Percentiles rank a stretch among this genome's conserved stretches.
These are phyloP conservation scores for Stachybotrys chlorohalonatus DNA, from an alignment of 2,329 filamentous ascomycete genomes.

Conservation along the genomic window DNA sequence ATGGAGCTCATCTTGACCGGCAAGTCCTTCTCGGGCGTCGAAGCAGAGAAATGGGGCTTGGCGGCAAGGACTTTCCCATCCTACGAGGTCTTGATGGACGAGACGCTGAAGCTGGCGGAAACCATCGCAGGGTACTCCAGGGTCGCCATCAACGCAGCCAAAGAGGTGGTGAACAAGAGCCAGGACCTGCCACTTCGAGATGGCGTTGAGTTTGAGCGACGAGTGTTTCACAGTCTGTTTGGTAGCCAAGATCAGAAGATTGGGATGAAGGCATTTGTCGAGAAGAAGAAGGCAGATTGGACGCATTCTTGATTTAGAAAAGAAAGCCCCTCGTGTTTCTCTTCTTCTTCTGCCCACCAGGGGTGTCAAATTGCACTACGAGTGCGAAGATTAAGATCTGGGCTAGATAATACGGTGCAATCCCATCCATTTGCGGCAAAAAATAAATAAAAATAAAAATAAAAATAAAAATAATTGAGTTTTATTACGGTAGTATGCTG, in stretches of 20 bases:
- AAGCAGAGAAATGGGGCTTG: slow-evolving; percentile 86
- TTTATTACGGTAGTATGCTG: not conserved
- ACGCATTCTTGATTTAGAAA: slow-evolving; percentile 53
- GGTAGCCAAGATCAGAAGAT: slow-evolving; percentile 96
- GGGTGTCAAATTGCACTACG: not conserved
- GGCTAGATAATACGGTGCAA: not conserved
- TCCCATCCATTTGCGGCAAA: no score
- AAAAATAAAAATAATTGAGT: no score
- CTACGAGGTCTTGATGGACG: slow-evolving; percentile 74
- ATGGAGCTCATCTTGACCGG: slow-evolving; percentile 92
- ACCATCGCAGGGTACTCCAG: slow-evolving; percentile 80
- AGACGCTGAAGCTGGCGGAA: slow-evolving; percentile 73
- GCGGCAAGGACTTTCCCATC: slow-evolving; percentile 74
- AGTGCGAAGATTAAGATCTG: not conserved
- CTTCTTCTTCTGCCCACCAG: not conserved
- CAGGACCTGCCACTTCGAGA: slow-evolving; percentile 82
- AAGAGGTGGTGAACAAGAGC: slow-evolving; percentile 99
- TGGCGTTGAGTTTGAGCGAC: slow-evolving; percentile 88
- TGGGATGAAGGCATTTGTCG: slow-evolving; percentile 89
- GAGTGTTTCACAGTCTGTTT: slow-evolving; percentile 88
- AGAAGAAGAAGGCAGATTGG: slow-evolving; percentile 93
- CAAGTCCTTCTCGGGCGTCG: slow-evolving; percentile 69
- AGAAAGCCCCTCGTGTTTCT: not conserved
- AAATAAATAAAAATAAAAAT: no score
- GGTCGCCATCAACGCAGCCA: slow-evolving; percentile 81